These are phyloP conservation scores for Candida fluviatilis DNA, from an alignment of 805 yeast species.

Conservation along the genomic window DNA sequence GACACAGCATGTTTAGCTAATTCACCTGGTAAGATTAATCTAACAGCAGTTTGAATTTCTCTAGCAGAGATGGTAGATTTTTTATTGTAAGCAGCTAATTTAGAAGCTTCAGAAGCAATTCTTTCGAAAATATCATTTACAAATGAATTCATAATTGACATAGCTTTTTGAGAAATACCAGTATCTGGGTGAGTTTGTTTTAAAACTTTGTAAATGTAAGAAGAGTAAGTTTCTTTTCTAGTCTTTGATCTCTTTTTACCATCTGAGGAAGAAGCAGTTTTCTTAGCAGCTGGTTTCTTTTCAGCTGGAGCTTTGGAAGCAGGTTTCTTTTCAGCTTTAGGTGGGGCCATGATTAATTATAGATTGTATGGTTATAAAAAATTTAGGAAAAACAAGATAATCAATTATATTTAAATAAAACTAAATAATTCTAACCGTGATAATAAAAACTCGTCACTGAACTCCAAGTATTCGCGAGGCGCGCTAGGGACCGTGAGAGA, in stretches of 20 bases:
- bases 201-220: conserved; percentile 96
- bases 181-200: conserved; percentile 99
- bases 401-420: conserved; percentile 1
- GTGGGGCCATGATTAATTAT: conserved; percentile 56
- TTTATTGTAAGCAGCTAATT: conserved; percentile 98
- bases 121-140: conserved; percentile 98
- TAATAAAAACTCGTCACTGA: neutral
- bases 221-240: conserved; percentile 97
- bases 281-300: conserved; percentile 88
- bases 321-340: conserved; percentile 66
- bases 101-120: conserved; percentile 96
- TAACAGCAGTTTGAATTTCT: conserved; percentile 98
- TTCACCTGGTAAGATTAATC: conserved; percentile 98
- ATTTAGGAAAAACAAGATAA: neutral
- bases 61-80: conserved; percentile 97
- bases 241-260: conserved; percentile 90
- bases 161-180: conserved; percentile 98
- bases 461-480: neutral
- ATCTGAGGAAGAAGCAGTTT: conserved; percentile 73
- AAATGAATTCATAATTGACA: conserved; percentile 98
- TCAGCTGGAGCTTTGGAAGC: conserved; percentile 98
- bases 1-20: conserved; percentile 97
- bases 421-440: neutral
- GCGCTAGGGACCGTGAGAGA: neutral
- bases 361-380: neutral